Evolutionary conservation across 2,329 filamentous ascomycete genomes (phyloP).

Genomic region (Chaetomium sp.): DNA sequence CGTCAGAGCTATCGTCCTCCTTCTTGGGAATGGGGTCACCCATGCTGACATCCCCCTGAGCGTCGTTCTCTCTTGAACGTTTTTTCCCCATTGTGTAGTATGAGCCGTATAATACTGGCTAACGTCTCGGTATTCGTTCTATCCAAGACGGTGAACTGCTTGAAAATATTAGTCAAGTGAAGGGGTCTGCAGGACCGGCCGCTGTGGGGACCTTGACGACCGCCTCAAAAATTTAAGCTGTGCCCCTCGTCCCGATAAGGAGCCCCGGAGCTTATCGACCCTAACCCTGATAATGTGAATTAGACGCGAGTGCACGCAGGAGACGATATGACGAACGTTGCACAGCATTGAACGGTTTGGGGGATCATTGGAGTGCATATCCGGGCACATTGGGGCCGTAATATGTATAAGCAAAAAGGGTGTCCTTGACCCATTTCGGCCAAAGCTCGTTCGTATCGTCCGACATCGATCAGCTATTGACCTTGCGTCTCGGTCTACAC

Average conservation of each 20-base stretch:
- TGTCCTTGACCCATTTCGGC: no score
- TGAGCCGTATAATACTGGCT: background rate
- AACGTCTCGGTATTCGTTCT: background rate
- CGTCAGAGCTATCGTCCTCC: slow-evolving; percentile 44
- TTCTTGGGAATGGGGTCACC: slow-evolving; percentile 27
- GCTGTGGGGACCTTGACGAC: slow-evolving; percentile 15
- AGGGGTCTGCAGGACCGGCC: no score
- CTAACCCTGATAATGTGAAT: slow-evolving; percentile 3
- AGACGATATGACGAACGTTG: no score
- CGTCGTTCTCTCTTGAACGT: slow-evolving; percentile 31
- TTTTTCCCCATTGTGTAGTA: slow-evolving; percentile 31
- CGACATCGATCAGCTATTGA: no score
- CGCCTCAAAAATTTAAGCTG: slow-evolving; percentile 13
- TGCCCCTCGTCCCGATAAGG: slow-evolving; percentile 12
- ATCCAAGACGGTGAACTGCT: background rate
- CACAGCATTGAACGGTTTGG: no score
- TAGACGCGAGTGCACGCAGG: background rate
- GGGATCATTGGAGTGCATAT: no score
- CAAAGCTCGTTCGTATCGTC: no score
- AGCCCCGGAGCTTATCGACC: slow-evolving; percentile 8
- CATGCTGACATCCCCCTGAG: slow-evolving; percentile 21
- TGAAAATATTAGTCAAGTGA: background rate
- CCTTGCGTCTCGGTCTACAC: no score
- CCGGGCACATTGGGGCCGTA: no score
- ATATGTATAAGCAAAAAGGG: no score